Conservation (phyloP, 2,329 filamentous ascomycete species). For the Cladosporium sp. region DNA sequence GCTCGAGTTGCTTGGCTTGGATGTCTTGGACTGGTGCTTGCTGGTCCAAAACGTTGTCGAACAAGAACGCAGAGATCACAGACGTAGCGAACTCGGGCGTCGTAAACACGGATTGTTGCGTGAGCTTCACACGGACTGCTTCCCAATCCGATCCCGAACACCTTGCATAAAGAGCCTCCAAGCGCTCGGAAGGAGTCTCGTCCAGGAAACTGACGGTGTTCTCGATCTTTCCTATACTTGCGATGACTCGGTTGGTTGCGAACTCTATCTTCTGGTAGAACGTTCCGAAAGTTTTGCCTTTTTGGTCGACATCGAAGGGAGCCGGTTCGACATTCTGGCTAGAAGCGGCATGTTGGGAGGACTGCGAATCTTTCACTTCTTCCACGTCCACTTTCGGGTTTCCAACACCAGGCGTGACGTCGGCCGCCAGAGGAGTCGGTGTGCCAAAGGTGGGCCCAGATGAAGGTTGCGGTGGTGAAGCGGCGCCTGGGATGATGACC, state of each 20-base stretch:
- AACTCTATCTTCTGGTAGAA: not conserved
- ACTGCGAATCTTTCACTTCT: not conserved
- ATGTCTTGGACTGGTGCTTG: not conserved
- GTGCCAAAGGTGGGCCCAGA: not conserved
- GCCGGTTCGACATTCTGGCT: not conserved
- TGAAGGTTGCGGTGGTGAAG: not conserved
- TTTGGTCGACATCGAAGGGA: not conserved
- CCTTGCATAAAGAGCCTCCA: not conserved
- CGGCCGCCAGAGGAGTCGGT: too few species aligned
- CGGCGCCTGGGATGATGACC: not conserved
- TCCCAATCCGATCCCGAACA: not conserved
- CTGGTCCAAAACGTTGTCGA: not conserved
- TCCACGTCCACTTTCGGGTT: too few species aligned
- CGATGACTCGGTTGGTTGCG: not conserved
- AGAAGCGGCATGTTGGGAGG: not conserved
- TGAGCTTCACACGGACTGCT: not conserved
- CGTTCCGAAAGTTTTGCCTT: not conserved
- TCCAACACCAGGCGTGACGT: not conserved
- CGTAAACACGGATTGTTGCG: not conserved
- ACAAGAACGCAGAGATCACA: not conserved
- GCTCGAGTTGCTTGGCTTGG: not conserved
- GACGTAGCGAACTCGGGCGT: not conserved
- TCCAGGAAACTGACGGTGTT: not conserved
- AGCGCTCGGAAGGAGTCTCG: not conserved
- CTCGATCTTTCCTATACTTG: not conserved